These are phyloP conservation scores for Sordariomycetes sp. DNA, from an alignment of 2,329 filamentous ascomycete species.

Conservation along the genomic window DNA sequence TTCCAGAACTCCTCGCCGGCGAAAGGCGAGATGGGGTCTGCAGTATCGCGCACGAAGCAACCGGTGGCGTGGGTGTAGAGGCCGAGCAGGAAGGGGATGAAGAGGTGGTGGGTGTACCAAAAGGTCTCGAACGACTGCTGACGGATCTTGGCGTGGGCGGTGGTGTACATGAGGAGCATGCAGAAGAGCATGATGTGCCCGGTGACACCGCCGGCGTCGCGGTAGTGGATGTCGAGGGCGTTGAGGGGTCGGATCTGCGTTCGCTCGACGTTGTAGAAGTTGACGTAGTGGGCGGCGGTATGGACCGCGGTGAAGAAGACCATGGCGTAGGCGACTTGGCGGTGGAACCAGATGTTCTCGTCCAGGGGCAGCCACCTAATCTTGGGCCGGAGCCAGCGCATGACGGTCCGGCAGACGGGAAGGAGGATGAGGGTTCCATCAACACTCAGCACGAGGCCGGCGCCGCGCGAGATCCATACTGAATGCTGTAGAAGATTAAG, in stretches of 20 bases:
- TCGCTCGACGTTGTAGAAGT: conserved; percentile 94
- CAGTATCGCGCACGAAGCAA: conserved; percentile 87
- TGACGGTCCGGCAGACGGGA: conserved; percentile 86
- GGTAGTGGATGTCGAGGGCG: conserved; percentile 86
- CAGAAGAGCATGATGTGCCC: conserved; percentile 96
- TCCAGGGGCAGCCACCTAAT: conserved; percentile 85
- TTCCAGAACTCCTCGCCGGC: conserved; percentile 74
- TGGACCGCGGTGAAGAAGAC: conserved; percentile 75
- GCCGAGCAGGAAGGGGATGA: conserved; percentile 86
- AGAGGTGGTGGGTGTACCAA: conserved; percentile 98
- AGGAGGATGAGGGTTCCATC: conserved; percentile 83
- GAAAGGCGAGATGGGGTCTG: conserved; percentile 67
- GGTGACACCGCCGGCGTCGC: conserved; percentile 79
- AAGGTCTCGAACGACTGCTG: conserved; percentile 98
- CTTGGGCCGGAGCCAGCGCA: conserved; percentile 78
- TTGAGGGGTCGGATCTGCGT: conserved; percentile 69
- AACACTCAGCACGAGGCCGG: conserved; percentile 73
- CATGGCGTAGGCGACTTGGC: conserved; percentile 84
- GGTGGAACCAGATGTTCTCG: conserved; percentile 94
- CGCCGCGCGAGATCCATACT: conserved; percentile 93
- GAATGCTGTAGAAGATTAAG: conserved; percentile 79
- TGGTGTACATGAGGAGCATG: conserved; percentile 98
- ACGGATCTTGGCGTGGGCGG: conserved; percentile 82
- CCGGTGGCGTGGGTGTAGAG: conserved; percentile 94
- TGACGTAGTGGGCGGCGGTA: conserved; percentile 79